Base-by-base conservation (phyloP, 176 grass and related monocot species). In the Hyparrhenia diplandra region DNA sequence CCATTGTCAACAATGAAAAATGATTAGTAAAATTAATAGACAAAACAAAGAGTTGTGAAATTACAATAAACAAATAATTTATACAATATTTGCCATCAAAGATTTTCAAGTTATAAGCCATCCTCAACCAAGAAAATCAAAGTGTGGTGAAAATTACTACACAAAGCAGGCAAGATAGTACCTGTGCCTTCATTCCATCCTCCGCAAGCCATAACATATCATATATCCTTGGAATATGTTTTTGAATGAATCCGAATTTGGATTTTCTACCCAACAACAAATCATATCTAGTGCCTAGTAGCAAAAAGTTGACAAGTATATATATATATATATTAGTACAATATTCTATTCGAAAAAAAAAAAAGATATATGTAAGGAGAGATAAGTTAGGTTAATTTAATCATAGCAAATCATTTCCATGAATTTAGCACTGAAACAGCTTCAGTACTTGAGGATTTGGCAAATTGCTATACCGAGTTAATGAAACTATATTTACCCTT, bases 131-230 rank as follows among this genome's bases (percentile, higher is more conserved):
- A 59, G 14, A 17, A 79, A 9, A n/a, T n/a, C 55, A 1, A 5
- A 5, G 5, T 7, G 66, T 47, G 13, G 7, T 14, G n/a, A 34
- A 13, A 71, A 79, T 10, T 37, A 27, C 0, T 18, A 18, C 6
- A 75, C 18, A 61, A 21, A 11, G 42, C 28, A 64, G 2, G 63
- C 28, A 46, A 40, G 8, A 68, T 43, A 14, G n/a, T 64, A 88
- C 91, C 85, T 97, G 80, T 85, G 88, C 85, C 75, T 89, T 91
- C 94, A 97, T 93, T 67, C 94, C 94, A 89, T 97, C 94, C 75
- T 97, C 94, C 3, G 94, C 94, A 61, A 97, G 4, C 94, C 94
- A 97, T 63, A 97, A 72, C 77, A 45, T 87, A 70, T 97, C 94
- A 76, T 91, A 71, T 14, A 97, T 70, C 81, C 94, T 89, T 71